These are phyloP conservation scores for Juglanconis juglandina DNA, from an alignment of 2,329 filamentous ascomycete genomes.

Conservation along the genomic window DNA sequence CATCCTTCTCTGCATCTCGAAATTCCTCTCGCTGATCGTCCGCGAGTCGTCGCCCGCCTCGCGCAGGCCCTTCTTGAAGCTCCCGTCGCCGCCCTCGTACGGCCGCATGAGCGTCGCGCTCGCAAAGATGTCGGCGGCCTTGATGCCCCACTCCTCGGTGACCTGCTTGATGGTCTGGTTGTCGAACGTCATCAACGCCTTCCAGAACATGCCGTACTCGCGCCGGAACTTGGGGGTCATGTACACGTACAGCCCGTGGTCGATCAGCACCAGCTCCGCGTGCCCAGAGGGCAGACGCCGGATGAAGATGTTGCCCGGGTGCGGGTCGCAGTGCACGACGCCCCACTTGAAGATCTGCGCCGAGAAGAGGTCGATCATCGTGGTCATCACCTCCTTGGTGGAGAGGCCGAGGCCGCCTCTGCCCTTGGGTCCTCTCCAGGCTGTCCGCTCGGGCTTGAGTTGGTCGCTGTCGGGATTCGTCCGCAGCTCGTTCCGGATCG, in stretches of 20 bases:
- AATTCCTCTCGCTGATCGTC: conserved; percentile 70
- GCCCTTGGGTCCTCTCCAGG: conserved; percentile 70
- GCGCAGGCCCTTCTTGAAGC: conserved; percentile 62
- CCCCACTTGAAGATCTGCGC: conserved; percentile 98
- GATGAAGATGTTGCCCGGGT: conserved; percentile 96
- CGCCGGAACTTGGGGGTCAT: conserved; percentile 80
- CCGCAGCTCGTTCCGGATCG: conserved; percentile 42
- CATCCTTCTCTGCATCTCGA: conserved; percentile 84
- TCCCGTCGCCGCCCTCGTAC: conserved; percentile 78
- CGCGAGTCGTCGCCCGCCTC: conserved; percentile 44
- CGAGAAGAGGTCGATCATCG: conserved; percentile 94
- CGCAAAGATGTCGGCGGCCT: conserved; percentile 85
- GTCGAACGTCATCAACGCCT: conserved; percentile 88
- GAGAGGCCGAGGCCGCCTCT: conserved; percentile 81
- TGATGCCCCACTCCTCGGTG: conserved; percentile 80
- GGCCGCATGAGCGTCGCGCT: conserved; percentile 85
- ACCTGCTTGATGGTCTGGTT: conserved; percentile 73
- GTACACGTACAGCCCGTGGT: conserved; percentile 93
- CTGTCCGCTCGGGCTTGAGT: conserved; percentile 75
- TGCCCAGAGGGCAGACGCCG: conserved; percentile 77
- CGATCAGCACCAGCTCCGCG: conserved; percentile 89
- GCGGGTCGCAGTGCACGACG: conserved; percentile 91
- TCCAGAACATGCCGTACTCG: conserved; percentile 90
- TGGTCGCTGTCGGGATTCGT: conserved; percentile 53
- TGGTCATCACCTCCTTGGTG: conserved; percentile 86